phyloP scores from a whole-genome alignment of 352 stramenopile species.

The Phytophthora tentaculata region DNA sequence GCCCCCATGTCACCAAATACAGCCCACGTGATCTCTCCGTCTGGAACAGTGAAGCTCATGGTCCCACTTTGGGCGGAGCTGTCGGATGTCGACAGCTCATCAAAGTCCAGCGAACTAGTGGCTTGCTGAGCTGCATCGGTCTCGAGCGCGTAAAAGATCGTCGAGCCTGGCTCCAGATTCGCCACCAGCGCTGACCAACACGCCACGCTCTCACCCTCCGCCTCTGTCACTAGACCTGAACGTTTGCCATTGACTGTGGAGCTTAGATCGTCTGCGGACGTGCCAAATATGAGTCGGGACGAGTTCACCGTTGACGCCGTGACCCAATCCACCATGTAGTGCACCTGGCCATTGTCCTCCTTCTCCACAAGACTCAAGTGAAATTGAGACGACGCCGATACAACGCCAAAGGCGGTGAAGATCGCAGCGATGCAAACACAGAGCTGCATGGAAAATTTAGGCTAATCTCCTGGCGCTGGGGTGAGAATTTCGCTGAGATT shows the following conservation, averaged over 20 bases:
- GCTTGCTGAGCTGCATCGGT: conserved; percentile 19
- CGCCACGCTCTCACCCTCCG: conserved; percentile 35
- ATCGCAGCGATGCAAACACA: conserved; percentile 1
- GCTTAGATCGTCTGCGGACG: conserved; percentile 44
- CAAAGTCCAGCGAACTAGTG: conserved; percentile 26
- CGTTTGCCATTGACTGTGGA: conserved; percentile 41
- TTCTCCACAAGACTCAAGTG: conserved; percentile 65
- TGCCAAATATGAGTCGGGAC: conserved; percentile 53
- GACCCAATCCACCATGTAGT: conserved; percentile 84
- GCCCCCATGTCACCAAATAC: conserved; percentile 80
- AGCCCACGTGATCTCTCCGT: conserved; percentile 63
- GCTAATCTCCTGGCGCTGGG: conserved; percentile 7
- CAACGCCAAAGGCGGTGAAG: background rate
- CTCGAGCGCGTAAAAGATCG: conserved; percentile 69
- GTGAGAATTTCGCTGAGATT: conserved; percentile 4
- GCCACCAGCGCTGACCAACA: conserved; percentile 71
- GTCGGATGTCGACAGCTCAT: conserved; percentile 20
- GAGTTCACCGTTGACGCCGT: conserved; percentile 38
- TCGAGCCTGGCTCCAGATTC: conserved; percentile 49
- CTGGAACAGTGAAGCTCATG: conserved; percentile 60
- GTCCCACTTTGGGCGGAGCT: conserved; percentile 1
- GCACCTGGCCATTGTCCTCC: conserved; percentile 31
- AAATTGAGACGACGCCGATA: conserved; percentile 55
- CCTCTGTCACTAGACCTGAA: conserved; percentile 58
- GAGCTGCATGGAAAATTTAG: conserved; percentile 6